Base-by-base conservation (phyloP, 208 protist genomes). In the Angomonas desouzai region DNA sequence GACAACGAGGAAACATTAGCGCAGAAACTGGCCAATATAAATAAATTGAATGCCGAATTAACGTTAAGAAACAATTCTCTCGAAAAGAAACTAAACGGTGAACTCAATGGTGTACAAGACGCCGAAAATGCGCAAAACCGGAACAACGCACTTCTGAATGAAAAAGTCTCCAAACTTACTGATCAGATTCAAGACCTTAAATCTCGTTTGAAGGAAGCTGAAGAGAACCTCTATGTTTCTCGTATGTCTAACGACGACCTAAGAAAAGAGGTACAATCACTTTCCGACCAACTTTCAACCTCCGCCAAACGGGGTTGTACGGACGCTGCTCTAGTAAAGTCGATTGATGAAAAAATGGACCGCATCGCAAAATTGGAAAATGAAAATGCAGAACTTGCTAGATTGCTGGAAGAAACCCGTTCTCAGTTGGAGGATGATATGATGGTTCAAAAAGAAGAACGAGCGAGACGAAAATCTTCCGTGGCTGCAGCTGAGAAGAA, bases 311-410 rank as follows among this genome's bases (percentile, higher is more conserved):
- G 53, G 1, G 71, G 70, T 28, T 47, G 64, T 3, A 48, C 63
- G 0, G 47, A 76, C 20, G 53, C 69, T 0, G 43, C 66, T 29
- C 45, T 80, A 1, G 55, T 69, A 7, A 66, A 56, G 6, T 16
- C 66, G 0, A 55, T 80, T 11, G 64, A 67, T 3, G 33, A 57
- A 4, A 80, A 80, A 55, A 64, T 36, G 7, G 64, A 73, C 32
- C 64, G 62, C 20, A 66, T 76, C 1, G 55, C 32, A 11, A 67
- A 48, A 29, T 62, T 80, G 13, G 59, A 76, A 11, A 72, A 60
- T 1, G 74, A 80, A 51, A 80, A 87, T 45, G 77, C 81, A 25
- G 64, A 79, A 20, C 76, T 83, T 0, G 34, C 70, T 16, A 69
- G 81, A 4, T 51, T 79, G 11, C 47, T 87, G 9, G 81, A 83